Conservation (phyloP, 2,329 filamentous ascomycete species). For the Stagonosporopsis rhizophila region DNA sequence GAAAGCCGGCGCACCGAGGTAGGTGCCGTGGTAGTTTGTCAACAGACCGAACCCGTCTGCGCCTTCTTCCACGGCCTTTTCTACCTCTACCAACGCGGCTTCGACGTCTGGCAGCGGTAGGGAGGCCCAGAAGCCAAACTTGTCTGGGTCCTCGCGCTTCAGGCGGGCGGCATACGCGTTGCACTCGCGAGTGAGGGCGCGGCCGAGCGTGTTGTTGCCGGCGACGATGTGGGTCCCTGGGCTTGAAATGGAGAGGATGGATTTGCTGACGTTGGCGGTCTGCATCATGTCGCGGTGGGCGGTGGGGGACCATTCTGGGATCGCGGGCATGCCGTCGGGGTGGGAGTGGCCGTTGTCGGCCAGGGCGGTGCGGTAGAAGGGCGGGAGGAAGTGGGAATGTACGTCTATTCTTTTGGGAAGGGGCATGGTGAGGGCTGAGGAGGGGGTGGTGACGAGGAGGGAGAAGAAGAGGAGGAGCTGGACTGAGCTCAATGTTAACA, state of each 20-base stretch:
- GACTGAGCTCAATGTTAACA: not conserved
- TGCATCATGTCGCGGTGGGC: slow-evolving; percentile 61
- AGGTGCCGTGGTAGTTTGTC: slow-evolving; percentile 62
- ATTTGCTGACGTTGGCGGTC: slow-evolving; percentile 57
- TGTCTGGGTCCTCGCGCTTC: slow-evolving; percentile 46
- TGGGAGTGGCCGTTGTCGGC: slow-evolving; percentile 52
- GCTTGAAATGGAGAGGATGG: slow-evolving; percentile 62
- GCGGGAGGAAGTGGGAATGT: slow-evolving; percentile 58
- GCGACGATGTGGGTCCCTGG: slow-evolving; percentile 60
- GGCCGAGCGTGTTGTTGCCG: slow-evolving; percentile 47
- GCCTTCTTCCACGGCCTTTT: slow-evolving; percentile 50
- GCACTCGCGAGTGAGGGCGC: slow-evolving; percentile 50
- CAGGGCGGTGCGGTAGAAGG: slow-evolving; percentile 52
- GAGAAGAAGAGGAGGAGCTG: not conserved
- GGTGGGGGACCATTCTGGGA: slow-evolving; percentile 56
- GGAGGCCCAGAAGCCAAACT: slow-evolving; percentile 62
- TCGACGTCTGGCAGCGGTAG: slow-evolving; percentile 61
- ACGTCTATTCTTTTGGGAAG: slow-evolving; percentile 54
- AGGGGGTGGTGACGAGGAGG: not conserved
- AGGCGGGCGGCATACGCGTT: slow-evolving; percentile 53
- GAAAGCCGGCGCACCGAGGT: slow-evolving; percentile 58
- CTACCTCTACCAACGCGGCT: slow-evolving; percentile 58
- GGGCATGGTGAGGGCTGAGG: slow-evolving; percentile 20
- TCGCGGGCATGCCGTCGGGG: slow-evolving; percentile 59
- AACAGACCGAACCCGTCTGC: slow-evolving; percentile 61